Evolutionary conservation across 225 moss, liverwort and hornwort genomes (phyloP), one percentile per base, ranked within the genome.

Genomic region (Pleurozium schreberi): DNA sequence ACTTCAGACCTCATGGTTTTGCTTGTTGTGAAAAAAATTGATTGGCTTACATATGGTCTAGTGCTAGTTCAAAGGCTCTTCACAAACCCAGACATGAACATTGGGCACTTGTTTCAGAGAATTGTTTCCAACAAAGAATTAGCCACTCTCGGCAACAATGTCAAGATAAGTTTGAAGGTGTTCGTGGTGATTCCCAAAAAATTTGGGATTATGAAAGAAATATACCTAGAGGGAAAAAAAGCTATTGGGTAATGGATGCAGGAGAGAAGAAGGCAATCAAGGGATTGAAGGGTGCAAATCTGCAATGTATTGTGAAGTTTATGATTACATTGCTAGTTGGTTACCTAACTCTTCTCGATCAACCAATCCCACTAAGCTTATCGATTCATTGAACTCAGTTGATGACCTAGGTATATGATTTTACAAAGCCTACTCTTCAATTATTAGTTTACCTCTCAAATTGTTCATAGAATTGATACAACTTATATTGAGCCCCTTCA

Each of bases 91-190:
- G 38, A 21, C 21, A 70, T 26, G 42, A 70, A 42, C 0, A 1
- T 70, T 70, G 69, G 70, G 14, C 14, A 40, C 25, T 69, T 69
- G 5, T 69, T 25, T 69, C 6, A 14, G 2, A 25, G 25, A 42
- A 42, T 26, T 42, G 26, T 70, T 70, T 70, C 12, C 23, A n/a
- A 4, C 40, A 68, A 68, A 4, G 12, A n/a, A 68, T n/a, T 68
- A 22, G 23, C 4, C 4, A 1, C 2, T 68, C 40, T 42, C 0
- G 3, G 14, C 0, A 70, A 0, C 1, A 42, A 2, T 70, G 8
- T 42, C 25, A 42, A 42, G 14, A 26, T 26, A 70, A 70, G 4
- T 70, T 26, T 70, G 70, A 70, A 26, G 42, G 26, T 40, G 8
- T 70, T 8, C 5, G 1, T 26, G 26, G 42, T 26, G 26, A 42